Evolutionary conservation across 495 filamentous ascomycete genomes (phyloP).

Genomic region (Emericellopsis terricola): DNA sequence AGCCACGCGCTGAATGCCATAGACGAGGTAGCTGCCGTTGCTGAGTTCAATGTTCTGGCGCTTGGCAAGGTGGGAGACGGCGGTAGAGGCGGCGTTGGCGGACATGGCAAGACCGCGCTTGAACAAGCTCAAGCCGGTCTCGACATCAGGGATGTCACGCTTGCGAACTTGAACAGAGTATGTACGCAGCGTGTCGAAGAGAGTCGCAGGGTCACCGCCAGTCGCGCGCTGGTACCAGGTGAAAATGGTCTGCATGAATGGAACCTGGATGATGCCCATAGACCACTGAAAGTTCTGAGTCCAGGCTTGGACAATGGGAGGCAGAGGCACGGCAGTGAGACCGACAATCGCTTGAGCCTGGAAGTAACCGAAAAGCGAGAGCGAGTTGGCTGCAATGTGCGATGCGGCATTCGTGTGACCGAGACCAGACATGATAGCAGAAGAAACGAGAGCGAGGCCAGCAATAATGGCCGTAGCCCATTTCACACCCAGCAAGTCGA

Average conservation of each 20-base stretch:
- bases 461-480: constrained; percentile 82
- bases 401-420: constrained; percentile 94
- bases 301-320: constrained; percentile 83
- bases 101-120: constrained; percentile 30
- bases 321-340: constrained; percentile 67
- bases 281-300: constrained; percentile 98
- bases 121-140: constrained; percentile 18
- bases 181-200: constrained; percentile 53
- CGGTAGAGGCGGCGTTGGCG: constrained; percentile 27
- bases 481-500: constrained; percentile 73
- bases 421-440: constrained; percentile 63
- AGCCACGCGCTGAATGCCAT: constrained; percentile 77
- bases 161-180: constrained; percentile 79
- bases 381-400: constrained; percentile 81
- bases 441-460: constrained; percentile 64
- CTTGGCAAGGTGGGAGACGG: constrained; percentile 19
- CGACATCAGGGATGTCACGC: constrained; percentile 26
- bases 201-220: constrained; percentile 67
- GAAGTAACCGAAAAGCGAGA: constrained; percentile 90
- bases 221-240: constrained; percentile 96
- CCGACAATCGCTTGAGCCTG: constrained; percentile 94
- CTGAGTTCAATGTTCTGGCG: constrained; percentile 26
- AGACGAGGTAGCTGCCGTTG: constrained; percentile 45
- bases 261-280: constrained; percentile 86
- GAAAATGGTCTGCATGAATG: constrained; percentile 72